These are phyloP conservation scores for Phanerodontia chrysosporium DNA, from an alignment of 768 basidiomycete species.

Conservation along the genomic window DNA sequence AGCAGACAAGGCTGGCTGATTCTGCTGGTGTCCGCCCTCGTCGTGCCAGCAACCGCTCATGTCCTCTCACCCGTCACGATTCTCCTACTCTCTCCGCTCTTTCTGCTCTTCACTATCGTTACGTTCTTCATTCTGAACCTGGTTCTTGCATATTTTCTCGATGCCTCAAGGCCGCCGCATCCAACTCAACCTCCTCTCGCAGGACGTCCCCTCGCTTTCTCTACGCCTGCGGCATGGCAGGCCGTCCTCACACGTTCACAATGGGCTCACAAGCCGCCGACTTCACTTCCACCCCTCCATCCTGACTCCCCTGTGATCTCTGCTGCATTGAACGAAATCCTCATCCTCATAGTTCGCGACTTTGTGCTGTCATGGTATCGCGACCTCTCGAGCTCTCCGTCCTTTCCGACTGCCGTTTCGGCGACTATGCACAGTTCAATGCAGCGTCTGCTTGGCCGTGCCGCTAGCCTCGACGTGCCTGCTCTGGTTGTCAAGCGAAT, in stretches of 20 bases:
- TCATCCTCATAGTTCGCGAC: conserved; percentile 78
- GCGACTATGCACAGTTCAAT: conserved; percentile 64
- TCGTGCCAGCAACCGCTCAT: conserved; percentile 50
- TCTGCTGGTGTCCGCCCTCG: conserved; percentile 53
- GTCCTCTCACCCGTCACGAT: conserved; percentile 61
- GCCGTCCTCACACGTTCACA: conserved; percentile 84
- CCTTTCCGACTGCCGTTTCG: conserved; percentile 86
- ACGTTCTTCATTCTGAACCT: conserved; percentile 52
- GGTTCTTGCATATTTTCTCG: conserved; percentile 55
- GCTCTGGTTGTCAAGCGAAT: conserved; percentile 78
- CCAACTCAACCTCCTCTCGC: conserved; percentile 45
- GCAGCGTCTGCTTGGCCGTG: conserved; percentile 50
- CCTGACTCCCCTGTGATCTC: conserved; percentile 65
- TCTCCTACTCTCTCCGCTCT: conserved; percentile 57
- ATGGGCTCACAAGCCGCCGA: conserved; percentile 76
- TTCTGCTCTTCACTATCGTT: conserved; percentile 45
- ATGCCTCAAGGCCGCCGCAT: conserved; percentile 34
- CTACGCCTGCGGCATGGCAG: conserved; percentile 93
- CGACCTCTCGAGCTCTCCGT: conserved; percentile 77
- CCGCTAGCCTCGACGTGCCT: conserved; percentile 61
- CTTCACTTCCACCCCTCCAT: conserved; percentile 61
- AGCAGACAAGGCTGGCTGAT: conserved; percentile 47
- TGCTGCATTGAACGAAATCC: conserved; percentile 70
- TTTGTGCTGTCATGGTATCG: conserved; percentile 91
- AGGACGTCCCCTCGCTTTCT: conserved; percentile 77